Base-by-base conservation (phyloP, 225 moss, liverwort and hornwort species). In the Lunularia cruciata region DNA sequence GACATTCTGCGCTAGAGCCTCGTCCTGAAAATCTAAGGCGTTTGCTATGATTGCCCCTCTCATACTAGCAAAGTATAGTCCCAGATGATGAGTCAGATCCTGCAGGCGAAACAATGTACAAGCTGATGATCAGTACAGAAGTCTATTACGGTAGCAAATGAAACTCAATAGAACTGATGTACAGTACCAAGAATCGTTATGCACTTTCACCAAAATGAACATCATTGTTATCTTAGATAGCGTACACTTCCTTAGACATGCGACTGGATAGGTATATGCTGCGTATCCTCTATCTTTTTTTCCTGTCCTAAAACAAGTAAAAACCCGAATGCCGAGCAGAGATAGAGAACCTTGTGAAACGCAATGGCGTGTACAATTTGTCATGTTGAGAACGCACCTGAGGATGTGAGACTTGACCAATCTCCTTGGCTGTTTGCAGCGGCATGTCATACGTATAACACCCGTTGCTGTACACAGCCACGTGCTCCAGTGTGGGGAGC, bases 371-470 rank as follows among this genome's bases (percentile, higher is more conserved):
- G 22, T 31, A 35, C 57, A 30, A 31, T 16, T 13, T 13, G 4
- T n/a, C n/a, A n/a, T n/a, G n/a, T n/a, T n/a, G 5, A 14, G 36
- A n/a, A 19, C 25, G 33, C 59, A 88, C 94, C 83, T 92, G 84
- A 59, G 92, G 95, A 78, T 95, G 90, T 60, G 88, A 63, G 16
- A 81, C 69, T 72, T 60, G 77, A 22, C 78, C 51, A 0, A 36
- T 46, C 22, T 78, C 48, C 47, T 83, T 79, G 20, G 89, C 91
- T 68, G 79, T 56, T 10, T 83, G 47, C 3, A 73, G 51, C 10
- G 95, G 95, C 67, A 90, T 60, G 61, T 88, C 60, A 39, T 78
- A 92, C 0, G 95, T 96, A 4, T 92, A 83, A 8, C 95, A 96
- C 0, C 75, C 92, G 69, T 75, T 52, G n/a, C 83, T 87, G 57